These are phyloP conservation scores for Nemania abortiva DNA, from an alignment of 2,329 filamentous ascomycete species.

Conservation along the genomic window DNA sequence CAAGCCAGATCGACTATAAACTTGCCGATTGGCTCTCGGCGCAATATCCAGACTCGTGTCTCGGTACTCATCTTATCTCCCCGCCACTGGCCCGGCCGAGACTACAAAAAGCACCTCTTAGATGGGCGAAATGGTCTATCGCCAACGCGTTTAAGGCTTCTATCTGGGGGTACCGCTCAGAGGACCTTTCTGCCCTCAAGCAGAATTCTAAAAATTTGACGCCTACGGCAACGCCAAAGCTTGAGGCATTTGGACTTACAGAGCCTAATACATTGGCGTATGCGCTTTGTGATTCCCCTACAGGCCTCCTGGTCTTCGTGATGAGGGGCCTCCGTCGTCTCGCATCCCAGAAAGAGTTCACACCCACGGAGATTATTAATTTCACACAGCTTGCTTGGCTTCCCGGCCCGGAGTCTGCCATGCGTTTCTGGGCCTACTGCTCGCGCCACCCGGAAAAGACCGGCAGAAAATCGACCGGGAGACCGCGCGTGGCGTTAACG, in stretches of 20 bases:
- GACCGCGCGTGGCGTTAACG: slow-evolving; percentile 60
- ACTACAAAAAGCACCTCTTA: slow-evolving; percentile 56
- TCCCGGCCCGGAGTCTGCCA: slow-evolving; percentile 71
- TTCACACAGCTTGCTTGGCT: slow-evolving; percentile 74
- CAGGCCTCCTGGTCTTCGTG: slow-evolving; percentile 67
- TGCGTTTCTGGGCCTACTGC: slow-evolving; percentile 67
- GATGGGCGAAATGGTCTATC: slow-evolving; percentile 68
- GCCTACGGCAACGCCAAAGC: slow-evolving; percentile 45
- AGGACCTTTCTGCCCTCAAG: slow-evolving; percentile 62
- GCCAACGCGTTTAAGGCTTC: slow-evolving; percentile 62
- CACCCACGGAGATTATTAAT: slow-evolving; percentile 67
- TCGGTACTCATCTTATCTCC: slow-evolving; percentile 71
- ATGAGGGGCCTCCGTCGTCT: slow-evolving; percentile 60
- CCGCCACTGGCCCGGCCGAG: slow-evolving; percentile 66
- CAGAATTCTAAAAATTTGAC: slow-evolving; percentile 43
- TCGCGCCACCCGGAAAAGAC: slow-evolving; percentile 52
- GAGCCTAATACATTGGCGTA: slow-evolving; percentile 70
- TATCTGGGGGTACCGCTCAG: slow-evolving; percentile 67
- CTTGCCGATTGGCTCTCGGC: slow-evolving; percentile 63
- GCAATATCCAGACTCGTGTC: slow-evolving; percentile 62
- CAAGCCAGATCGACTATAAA: slow-evolving; percentile 65
- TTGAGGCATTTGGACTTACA: slow-evolving; percentile 50
- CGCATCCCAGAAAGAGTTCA: slow-evolving; percentile 57
- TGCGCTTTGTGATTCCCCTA: slow-evolving; percentile 71
- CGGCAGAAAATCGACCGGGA: slow-evolving; percentile 46